phyloP scores from a whole-genome alignment of 306 rosid species.

The Inga leiocalycina region DNA sequence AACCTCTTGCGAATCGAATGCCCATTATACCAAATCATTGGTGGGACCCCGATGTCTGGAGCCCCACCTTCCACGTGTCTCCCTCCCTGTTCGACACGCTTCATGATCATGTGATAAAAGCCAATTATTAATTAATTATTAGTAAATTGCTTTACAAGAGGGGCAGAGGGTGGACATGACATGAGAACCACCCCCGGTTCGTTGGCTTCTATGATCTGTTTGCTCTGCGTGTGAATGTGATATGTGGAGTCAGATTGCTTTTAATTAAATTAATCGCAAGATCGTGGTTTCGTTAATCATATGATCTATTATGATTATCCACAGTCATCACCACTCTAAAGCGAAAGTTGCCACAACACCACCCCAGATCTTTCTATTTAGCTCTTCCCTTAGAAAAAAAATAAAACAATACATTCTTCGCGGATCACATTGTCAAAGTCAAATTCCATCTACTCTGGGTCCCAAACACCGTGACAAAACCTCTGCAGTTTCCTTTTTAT shows the following conservation, averaged over 20 bases:
- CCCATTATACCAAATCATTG: slow-evolving; percentile 89
- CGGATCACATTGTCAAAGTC: slow-evolving; percentile 41
- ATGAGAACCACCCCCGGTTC: slow-evolving; percentile 48
- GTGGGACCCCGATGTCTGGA: slow-evolving; percentile 56
- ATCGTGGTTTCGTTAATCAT: slow-evolving; percentile 18
- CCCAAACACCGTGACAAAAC: slow-evolving; percentile 49
- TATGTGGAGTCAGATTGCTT: slow-evolving; percentile 33
- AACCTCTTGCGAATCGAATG: slow-evolving; percentile 74
- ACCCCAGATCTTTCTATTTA: background rate
- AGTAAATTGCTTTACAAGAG: background rate
- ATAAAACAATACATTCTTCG: background rate
- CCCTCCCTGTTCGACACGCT: slow-evolving; percentile 30
- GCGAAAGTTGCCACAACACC: slow-evolving; percentile 27
- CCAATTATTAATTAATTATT: background rate
- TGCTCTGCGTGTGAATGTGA: slow-evolving; percentile 28
- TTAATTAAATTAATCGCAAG: slow-evolving; percentile 23
- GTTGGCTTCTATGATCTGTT: slow-evolving; percentile 45
- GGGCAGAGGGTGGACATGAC: slow-evolving; percentile 45
- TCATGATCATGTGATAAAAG: background rate
- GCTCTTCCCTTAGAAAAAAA: background rate
- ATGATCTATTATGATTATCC: slow-evolving; percentile 34
- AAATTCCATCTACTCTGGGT: slow-evolving; percentile 51
- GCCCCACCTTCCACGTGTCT: slow-evolving; percentile 36
- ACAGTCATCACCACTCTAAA: slow-evolving; percentile 43
- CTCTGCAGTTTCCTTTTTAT: background rate